A percentile compares a stretch with the other conserved stretches of the same genome.
phyloP scores from a whole-genome alignment of 2,329 filamentous ascomycete genomes.

The Claviceps sp. region DNA sequence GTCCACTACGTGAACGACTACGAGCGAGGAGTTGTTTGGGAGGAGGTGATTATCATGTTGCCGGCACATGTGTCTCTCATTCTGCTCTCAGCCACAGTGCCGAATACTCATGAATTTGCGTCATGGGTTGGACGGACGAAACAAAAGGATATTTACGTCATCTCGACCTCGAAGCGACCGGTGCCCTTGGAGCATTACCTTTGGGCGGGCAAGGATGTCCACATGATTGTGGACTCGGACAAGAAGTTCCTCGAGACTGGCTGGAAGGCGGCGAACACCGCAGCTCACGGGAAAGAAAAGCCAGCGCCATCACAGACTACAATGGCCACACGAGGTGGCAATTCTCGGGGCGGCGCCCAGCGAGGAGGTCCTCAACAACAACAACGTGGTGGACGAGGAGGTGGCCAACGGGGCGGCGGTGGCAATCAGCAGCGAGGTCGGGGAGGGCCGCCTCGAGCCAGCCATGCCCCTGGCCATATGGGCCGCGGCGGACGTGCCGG shows the following conservation, averaged over 20 bases:
- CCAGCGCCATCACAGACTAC: conserved; percentile 31
- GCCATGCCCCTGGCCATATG: conserved; percentile 67
- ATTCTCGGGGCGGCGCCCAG: conserved; percentile 20
- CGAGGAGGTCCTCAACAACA: conserved; percentile 23
- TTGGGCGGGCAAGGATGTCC: conserved; percentile 84
- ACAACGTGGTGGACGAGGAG: conserved; percentile 26
- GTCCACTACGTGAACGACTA: conserved; percentile 97
- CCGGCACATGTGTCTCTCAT: conserved; percentile 95
- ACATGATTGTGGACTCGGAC: conserved; percentile 88
- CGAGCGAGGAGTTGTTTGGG: conserved; percentile 95
- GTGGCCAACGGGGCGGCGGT: conserved; percentile 30
- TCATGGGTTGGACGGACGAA: conserved; percentile 98
- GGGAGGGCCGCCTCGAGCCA: conserved; percentile 39
- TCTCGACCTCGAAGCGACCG: conserved; percentile 89
- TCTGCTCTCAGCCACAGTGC: conserved; percentile 86
- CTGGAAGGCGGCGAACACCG: conserved; percentile 86
- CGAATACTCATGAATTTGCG: conserved; percentile 94
- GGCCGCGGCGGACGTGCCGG: conserved; percentile 75
- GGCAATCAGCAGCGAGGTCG: conserved; percentile 41
- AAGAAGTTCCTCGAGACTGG: conserved; percentile 86
- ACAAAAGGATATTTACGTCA: conserved; percentile 98
- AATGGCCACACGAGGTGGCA: conserved; percentile 24
- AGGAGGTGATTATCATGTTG: conserved; percentile 99
- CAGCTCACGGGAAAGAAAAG: conserved; percentile 72
- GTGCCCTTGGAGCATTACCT: conserved; percentile 92